Base-by-base conservation (phyloP, 495 filamentous ascomycete species). In the Hamigera avellanea region DNA sequence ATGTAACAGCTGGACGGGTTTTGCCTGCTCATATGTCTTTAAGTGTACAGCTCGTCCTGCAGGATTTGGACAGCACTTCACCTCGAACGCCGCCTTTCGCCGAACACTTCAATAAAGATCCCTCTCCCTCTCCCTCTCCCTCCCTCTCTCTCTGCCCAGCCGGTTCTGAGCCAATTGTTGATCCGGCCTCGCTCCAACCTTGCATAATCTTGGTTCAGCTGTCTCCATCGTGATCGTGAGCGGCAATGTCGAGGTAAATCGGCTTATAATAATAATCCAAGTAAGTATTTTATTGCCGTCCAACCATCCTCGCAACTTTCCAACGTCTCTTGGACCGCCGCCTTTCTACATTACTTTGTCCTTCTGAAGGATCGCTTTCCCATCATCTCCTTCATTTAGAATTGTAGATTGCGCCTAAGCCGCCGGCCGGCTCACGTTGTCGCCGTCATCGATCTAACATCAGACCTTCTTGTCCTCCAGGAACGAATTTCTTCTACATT, bases 121-220 rank as follows among this genome's bases (percentile, higher is more conserved):
- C 7, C 25, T 26, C 25, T 7, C 25, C 12, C 25, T 26, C 25
- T 26, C 7, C 25, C 25, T 12, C 7, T 12, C 25, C 7, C 25
- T 12, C 25, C n/a, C n/a, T n/a, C n/a, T n/a, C n/a, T n/a, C n/a
- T n/a, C n/a, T n/a, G n/a, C n/a, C n/a, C 5, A 9, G 21, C 21
- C 21, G 21, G 9, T 23, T 23, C 9, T 23, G 28, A 15, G n/a
- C 28, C 28, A 30, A 30, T 30, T 30, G 28, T 30, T 30, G 28
- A 4, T 15, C 14, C 28, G 28, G 14, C 4, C 28, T 30, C n/a
- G n/a, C 28, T 30, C 28, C 28, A 30, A 30, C 28, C 28, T 30
- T 30, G 28, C 28, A 30, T 30, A 30, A 30, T 13, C 28, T 30
- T 30, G 28, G 28, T 30, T 30, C 28, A 15, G 28, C 14, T 30